Percentiles rank a stretch among this genome's conserved stretches.
Evolutionary conservation across 1,139 yeast genomes (phyloP).

Genomic region (Candida gigantensis): DNA sequence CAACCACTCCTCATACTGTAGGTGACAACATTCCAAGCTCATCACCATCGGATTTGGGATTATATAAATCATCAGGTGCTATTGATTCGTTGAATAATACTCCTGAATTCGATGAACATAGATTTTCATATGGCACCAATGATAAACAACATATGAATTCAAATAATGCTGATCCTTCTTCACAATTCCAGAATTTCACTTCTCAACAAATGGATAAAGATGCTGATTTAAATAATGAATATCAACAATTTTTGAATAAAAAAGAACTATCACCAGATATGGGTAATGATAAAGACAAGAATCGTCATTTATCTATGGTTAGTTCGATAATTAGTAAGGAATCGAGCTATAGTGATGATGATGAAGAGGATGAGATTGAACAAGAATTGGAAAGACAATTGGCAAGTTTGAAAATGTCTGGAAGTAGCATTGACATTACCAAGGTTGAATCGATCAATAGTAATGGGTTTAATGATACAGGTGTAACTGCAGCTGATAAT

Average conservation of each 20-base stretch:
- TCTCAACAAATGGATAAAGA: conserved; percentile 13
- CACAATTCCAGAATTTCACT: conserved; percentile 19
- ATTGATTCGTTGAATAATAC: conserved; percentile 3
- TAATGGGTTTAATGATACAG: neutral
- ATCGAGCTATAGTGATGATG: no score
- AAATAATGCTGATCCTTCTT: conserved; percentile 13
- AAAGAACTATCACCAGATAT: conserved; percentile 2
- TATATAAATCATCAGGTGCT: conserved; percentile 8
- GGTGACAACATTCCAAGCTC: conserved; percentile 12
- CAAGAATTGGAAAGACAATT: conserved; percentile 44
- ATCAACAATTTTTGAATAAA: conserved; percentile 29
- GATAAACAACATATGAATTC: neutral
- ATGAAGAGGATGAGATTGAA: conserved; percentile 41
- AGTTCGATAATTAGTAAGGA: conserved; percentile 44
- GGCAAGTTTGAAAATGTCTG: conserved; percentile 36
- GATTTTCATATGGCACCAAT: conserved; percentile 9
- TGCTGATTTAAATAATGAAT: conserved; percentile 21
- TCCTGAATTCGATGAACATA: conserved; percentile 2
- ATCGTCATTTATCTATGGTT: conserved; percentile 43
- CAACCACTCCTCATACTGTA: conserved; percentile 13
- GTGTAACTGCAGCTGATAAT: neutral
- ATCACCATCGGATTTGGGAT: conserved; percentile 12
- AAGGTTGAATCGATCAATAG: neutral
- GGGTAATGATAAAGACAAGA: neutral
- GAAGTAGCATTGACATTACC: conserved; percentile 11